A percentile compares a stretch with the other conserved stretches of the same genome.
Evolutionary conservation across 1,139 yeast species (phyloP).

Genomic region (Entelexis paramagnoliae): DNA sequence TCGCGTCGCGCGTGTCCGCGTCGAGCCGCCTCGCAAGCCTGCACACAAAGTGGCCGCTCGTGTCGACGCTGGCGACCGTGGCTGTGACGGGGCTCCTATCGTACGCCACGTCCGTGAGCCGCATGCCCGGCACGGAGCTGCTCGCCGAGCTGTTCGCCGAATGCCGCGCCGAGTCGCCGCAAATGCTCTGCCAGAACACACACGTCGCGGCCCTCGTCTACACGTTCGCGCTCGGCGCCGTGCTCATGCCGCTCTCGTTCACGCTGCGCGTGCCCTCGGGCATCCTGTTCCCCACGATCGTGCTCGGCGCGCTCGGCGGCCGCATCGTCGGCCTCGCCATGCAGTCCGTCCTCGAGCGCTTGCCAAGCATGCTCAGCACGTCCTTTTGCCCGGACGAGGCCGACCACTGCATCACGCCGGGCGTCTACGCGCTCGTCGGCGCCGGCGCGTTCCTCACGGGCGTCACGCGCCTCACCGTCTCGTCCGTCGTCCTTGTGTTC

Average conservation of each 20-base stretch:
- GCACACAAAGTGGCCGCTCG: constrained; percentile 10
- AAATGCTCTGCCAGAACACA: constrained; percentile 30
- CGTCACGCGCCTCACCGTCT: constrained; percentile 79
- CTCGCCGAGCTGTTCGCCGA: constrained; percentile 54
- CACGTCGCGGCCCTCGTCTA: constrained; percentile 33
- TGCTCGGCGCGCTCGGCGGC: constrained; percentile 61
- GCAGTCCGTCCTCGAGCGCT: constrained; percentile 28
- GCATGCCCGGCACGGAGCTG: constrained; percentile 47
- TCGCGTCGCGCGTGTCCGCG: constrained; percentile 17
- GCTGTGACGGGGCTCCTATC: constrained; percentile 44
- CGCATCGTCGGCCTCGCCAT: constrained; percentile 55
- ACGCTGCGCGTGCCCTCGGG: constrained; percentile 69
- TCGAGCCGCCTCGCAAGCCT: neutral
- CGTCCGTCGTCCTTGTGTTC: constrained; percentile 91
- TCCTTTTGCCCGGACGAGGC: constrained; percentile 36
- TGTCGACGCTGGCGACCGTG: constrained; percentile 37
- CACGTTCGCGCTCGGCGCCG: constrained; percentile 45
- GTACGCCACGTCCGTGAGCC: constrained; percentile 43
- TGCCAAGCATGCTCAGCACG: constrained; percentile 28
- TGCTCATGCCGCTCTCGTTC: constrained; percentile 52
- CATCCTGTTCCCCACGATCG: constrained; percentile 59
- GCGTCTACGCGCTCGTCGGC: constrained; percentile 92
- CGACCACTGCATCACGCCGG: constrained; percentile 66
- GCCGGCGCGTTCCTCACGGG: constrained; percentile 96
- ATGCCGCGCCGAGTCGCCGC: constrained; percentile 34